Evolutionary conservation across 2,329 filamentous ascomycete species (phyloP).

Genomic region (Fusarium virguliforme): DNA sequence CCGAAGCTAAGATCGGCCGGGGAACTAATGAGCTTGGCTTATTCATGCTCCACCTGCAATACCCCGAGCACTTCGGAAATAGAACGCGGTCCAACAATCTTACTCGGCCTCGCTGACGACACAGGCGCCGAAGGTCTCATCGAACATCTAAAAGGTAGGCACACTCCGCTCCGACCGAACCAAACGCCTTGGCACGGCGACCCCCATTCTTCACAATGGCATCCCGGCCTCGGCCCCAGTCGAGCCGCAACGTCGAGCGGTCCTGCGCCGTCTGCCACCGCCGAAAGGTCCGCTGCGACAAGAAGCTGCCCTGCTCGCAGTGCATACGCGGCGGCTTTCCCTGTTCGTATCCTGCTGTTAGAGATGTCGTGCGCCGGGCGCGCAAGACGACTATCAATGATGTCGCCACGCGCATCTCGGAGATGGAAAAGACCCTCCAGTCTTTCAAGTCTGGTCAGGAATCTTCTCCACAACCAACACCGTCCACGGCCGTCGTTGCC

Average conservation of each 20-base stretch:
- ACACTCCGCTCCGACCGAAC: not conserved
- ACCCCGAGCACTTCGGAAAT: slow-evolving; percentile 17
- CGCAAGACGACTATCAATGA: slow-evolving; percentile 54
- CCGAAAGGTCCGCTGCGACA: slow-evolving; percentile 81
- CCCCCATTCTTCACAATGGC: slow-evolving; percentile 17
- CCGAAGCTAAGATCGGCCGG: slow-evolving; percentile 14
- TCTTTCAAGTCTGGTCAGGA: slow-evolving; percentile 12
- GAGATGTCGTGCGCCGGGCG: slow-evolving; percentile 47
- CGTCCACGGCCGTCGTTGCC: not conserved
- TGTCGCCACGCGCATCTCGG: slow-evolving; percentile 56
- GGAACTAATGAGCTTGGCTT: slow-evolving; percentile 8
- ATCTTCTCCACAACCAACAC: slow-evolving; percentile 19
- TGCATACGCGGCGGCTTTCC: slow-evolving; percentile 67
- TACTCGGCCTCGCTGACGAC: slow-evolving; percentile 4
- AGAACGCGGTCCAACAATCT: not conserved
- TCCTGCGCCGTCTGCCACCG: slow-evolving; percentile 62
- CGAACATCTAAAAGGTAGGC: not conserved
- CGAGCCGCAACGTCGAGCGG: slow-evolving; percentile 40
- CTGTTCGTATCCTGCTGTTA: slow-evolving; percentile 53
- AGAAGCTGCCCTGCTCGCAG: slow-evolving; percentile 78
- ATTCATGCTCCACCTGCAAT: slow-evolving; percentile 11
- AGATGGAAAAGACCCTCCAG: slow-evolving; percentile 54
- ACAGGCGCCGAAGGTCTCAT: slow-evolving; percentile 20
- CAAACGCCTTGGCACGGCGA: not conserved
- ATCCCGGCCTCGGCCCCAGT: slow-evolving; percentile 31